Percentiles rank a stretch among this genome's conserved stretches.
Evolutionary conservation across 495 filamentous ascomycete genomes (phyloP).

Genomic region (Lepidopterella palustris): DNA sequence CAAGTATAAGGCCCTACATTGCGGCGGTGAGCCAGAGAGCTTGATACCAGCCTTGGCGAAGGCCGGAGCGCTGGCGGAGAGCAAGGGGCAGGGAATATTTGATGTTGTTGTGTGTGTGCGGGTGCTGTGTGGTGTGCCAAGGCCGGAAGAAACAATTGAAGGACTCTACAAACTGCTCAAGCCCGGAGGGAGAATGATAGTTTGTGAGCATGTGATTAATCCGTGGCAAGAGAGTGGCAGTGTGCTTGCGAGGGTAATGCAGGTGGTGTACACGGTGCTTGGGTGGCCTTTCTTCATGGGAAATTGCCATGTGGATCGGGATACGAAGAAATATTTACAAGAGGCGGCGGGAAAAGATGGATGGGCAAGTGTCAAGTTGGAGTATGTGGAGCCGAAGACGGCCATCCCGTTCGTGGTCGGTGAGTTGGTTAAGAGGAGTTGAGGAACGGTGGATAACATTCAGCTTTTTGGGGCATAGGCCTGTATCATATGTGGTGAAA

Average conservation of each 20-base stretch:
- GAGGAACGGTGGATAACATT: too few relatives aligned
- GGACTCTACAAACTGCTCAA: slow-evolving; percentile 36
- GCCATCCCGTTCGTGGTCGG: slow-evolving; percentile 29
- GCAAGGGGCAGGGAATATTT: slow-evolving; percentile 27
- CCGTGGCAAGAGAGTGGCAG: slow-evolving; percentile 26
- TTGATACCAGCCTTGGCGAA: slow-evolving; percentile 32
- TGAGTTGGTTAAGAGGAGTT: slow-evolving; percentile 23
- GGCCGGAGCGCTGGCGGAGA: slow-evolving; percentile 22
- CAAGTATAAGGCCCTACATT: slow-evolving; percentile 34
- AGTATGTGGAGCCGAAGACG: slow-evolving; percentile 15
- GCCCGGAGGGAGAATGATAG: slow-evolving; percentile 38
- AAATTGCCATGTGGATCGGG: slow-evolving; percentile 32
- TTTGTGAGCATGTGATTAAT: slow-evolving; percentile 39
- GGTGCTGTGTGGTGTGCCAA: slow-evolving; percentile 38
- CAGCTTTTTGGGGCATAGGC: too few relatives aligned
- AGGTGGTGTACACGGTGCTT: slow-evolving; percentile 24
- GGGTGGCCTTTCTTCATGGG: slow-evolving; percentile 37
- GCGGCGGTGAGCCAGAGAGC: slow-evolving; percentile 32
- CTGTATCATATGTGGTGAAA: too few relatives aligned
- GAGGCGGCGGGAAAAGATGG: slow-evolving; percentile 17
- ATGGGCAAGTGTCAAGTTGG: slow-evolving; percentile 27
- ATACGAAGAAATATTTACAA: slow-evolving; percentile 26
- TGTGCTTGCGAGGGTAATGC: slow-evolving; percentile 20
- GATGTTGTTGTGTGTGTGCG: slow-evolving; percentile 38
- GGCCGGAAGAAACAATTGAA: slow-evolving; percentile 27